phyloP scores from a whole-genome alignment of 2,329 filamentous ascomycete genomes.

The Botrytis cinerea region DNA sequence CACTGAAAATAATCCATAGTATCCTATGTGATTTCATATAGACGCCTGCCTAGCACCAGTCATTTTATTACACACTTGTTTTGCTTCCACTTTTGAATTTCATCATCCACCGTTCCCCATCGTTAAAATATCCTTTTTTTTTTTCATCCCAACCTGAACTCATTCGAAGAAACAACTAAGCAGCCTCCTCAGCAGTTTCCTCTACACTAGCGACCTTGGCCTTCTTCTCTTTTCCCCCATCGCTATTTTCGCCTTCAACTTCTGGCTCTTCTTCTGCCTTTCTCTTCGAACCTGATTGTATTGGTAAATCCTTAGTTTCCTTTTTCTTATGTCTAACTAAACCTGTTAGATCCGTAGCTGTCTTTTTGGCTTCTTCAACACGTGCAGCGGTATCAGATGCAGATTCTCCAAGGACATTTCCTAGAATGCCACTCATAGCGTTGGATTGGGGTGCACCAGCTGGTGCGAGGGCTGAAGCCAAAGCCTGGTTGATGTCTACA shows the following conservation, averaged over 20 bases:
- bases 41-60: background rate
- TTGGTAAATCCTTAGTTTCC: slow-evolving; percentile 42
- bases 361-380: slow-evolving; percentile 63
- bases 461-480: slow-evolving; percentile 47
- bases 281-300: slow-evolving; percentile 51
- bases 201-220: slow-evolving; percentile 36
- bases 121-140: background rate
- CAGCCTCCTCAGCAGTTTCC: slow-evolving; percentile 10
- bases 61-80: background rate
- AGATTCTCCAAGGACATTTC: slow-evolving; percentile 63
- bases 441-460: slow-evolving; percentile 37
- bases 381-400: slow-evolving; percentile 61
- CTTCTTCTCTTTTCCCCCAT: slow-evolving; percentile 39
- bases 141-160: background rate
- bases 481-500: slow-evolving; percentile 57
- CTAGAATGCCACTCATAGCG: slow-evolving; percentile 60
- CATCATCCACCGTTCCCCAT: too few species aligned
- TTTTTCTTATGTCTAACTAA: slow-evolving; percentile 69
- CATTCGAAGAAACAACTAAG: background rate
- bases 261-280: slow-evolving; percentile 51
- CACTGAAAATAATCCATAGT: background rate
- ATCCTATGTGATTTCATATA: background rate
- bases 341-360: slow-evolving; percentile 68
- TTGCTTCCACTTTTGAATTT: background rate
- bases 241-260: slow-evolving; percentile 24